phyloP scores from a whole-genome alignment of 2,329 filamentous ascomycete species.

The Epichloe coenophiala region DNA sequence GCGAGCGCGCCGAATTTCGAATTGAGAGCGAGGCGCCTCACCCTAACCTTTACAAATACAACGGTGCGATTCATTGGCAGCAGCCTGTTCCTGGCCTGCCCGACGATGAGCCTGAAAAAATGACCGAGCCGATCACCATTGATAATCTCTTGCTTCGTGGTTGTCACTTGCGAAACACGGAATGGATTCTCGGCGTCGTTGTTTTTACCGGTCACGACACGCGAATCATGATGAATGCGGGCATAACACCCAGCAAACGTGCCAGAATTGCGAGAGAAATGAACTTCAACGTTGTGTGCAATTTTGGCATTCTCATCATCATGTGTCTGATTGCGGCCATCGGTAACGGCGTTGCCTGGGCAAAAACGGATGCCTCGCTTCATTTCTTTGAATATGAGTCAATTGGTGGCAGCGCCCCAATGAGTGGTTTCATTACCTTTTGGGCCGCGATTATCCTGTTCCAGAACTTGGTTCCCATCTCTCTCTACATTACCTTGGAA shows the following conservation, averaged over 20 bases:
- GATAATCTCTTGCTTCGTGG: constrained; percentile 92
- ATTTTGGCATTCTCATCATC: constrained; percentile 76
- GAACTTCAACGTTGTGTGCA: constrained; percentile 96
- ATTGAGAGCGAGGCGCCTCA: constrained; percentile 88
- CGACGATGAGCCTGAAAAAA: constrained; percentile 53
- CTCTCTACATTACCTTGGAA: constrained; percentile 92
- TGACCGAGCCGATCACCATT: constrained; percentile 87
- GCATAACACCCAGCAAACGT: constrained; percentile 87
- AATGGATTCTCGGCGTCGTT: constrained; percentile 88
- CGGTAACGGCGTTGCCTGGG: constrained; percentile 74
- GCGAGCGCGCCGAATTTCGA: constrained; percentile 73
- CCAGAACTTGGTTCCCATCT: constrained; percentile 97
- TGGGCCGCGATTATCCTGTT: constrained; percentile 91
- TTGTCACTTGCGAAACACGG: constrained; percentile 86
- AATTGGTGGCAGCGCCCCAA: constrained; percentile 57
- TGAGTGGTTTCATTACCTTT: constrained; percentile 92
- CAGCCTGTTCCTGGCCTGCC: constrained; percentile 55
- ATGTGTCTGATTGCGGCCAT: constrained; percentile 85
- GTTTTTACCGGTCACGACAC: constrained; percentile 92
- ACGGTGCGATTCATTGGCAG: constrained; percentile 74
- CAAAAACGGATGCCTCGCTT: constrained; percentile 57
- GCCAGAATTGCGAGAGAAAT: constrained; percentile 82
- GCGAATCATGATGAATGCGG: constrained; percentile 98
- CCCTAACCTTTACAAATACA: constrained; percentile 91
- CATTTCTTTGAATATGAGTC: constrained; percentile 77